Conservation (phyloP, 768 basidiomycete species). For the Hypholoma fasciculare region DNA sequence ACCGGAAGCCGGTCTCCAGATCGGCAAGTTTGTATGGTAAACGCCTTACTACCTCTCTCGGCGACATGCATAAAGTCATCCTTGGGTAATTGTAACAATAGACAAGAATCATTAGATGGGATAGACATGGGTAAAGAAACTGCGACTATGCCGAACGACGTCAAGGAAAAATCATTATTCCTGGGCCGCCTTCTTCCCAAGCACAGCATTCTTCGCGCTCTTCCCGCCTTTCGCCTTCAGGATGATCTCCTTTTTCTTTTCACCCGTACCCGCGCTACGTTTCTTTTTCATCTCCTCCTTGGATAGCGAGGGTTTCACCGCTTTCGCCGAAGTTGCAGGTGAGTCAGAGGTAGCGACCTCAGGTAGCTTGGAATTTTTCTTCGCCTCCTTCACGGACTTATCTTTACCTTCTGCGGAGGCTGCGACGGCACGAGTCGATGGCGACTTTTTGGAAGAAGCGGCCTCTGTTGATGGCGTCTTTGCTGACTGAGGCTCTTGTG, state of each 20-base stretch:
- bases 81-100: background rate
- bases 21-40: background rate
- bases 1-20: background rate
- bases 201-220: slow-evolving; percentile 53
- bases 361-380: slow-evolving; percentile 12
- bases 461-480: slow-evolving; percentile 13
- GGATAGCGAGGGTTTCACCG: slow-evolving; percentile 25
- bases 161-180: slow-evolving; percentile 17
- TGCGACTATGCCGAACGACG: background rate
- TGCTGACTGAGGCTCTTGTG: slow-evolving; percentile 15
- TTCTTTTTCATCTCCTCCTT: slow-evolving; percentile 57
- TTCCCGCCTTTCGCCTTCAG: slow-evolving; percentile 38
- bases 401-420: slow-evolving; percentile 12
- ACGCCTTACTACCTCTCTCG: background rate
- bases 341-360: slow-evolving; percentile 7
- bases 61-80: background rate
- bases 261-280: slow-evolving; percentile 37
- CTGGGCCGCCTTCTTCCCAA: slow-evolving; percentile 53
- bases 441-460: slow-evolving; percentile 5
- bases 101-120: background rate
- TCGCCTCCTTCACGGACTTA: slow-evolving; percentile 16
- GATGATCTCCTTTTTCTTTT: slow-evolving; percentile 59
- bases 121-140: background rate
- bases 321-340: slow-evolving; percentile 15
- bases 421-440: slow-evolving; percentile 6